Base-by-base conservation (phyloP, 2,329 filamentous ascomycete species). In the Curvularia eragrostidis region DNA sequence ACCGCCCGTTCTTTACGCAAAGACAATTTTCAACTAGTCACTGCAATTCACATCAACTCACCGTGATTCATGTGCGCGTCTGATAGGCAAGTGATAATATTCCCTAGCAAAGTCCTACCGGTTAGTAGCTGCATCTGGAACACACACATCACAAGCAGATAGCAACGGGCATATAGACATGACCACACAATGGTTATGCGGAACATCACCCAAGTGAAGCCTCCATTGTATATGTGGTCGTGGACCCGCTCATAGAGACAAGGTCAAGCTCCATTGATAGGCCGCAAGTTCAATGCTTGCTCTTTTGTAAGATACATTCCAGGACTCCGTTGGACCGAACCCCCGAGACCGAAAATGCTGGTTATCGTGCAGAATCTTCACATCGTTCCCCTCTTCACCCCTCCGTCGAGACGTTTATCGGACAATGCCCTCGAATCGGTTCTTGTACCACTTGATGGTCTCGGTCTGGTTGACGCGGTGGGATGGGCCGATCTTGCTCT, bases 391-490 rank as follows among this genome's bases (percentile, higher is more conserved):
- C 58, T 64, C 58, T 63, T 63, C 52, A 65, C 61, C 61, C 60
- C 49, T 54, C 50, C 51, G 59, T 61, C 47, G 61, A 66, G 62
- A 70, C 78, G 77, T 88, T 91, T 96, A 98, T 86, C 95, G 90
- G 85, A 99, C 92, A 81, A 98, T 98, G 81, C 94, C 95, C 81
- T 98, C 93, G 89, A 97, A 97, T 83, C 93, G 89, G 81, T 86
- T 88, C 87, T 91, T 91, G 87, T 90, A 99, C 95, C 95, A 99
- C 87, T 93, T 96, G 85, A 98, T 84, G 78, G 93, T 97, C 89
- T 99, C 95, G 68, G 87, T 83, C 79, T 93, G 90, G 88, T 88
- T 91, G 89, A 99, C 97, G 79, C 89, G 88, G 91, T 99, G 95
- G 82, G 83, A 86, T 78, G 91, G 80, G 79, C 95, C 95, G 79